Percentiles rank a stretch among this genome's conserved stretches.
Evolutionary conservation across 1,284 basidiomycete genomes (phyloP).

Genomic region (Grifola frondosa): DNA sequence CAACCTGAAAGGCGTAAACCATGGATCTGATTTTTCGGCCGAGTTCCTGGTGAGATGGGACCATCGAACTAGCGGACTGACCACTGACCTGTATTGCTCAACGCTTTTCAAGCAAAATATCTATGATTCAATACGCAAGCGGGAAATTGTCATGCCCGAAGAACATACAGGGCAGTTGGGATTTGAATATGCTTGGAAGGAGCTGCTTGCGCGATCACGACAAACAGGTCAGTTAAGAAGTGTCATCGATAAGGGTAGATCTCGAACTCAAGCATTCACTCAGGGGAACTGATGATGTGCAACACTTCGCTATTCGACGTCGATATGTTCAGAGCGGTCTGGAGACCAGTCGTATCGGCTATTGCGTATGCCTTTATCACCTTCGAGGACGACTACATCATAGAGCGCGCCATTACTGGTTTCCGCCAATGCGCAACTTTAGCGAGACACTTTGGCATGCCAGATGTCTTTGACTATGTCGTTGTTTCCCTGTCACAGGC

Average conservation of each 20-base stretch:
- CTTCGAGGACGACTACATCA: constrained; percentile 95
- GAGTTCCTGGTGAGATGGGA: constrained; percentile 74
- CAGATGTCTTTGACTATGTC: constrained; percentile 96
- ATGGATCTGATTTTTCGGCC: constrained; percentile 78
- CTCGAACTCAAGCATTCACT: constrained; percentile 5
- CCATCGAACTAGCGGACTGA: background rate
- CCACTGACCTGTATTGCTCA: background rate
- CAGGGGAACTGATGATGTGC: constrained; percentile 79
- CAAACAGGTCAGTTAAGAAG: constrained; percentile 59
- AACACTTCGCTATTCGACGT: constrained; percentile 83
- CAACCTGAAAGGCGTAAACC: constrained; percentile 94
- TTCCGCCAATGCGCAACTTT: constrained; percentile 96
- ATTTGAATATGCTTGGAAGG: constrained; percentile 99
- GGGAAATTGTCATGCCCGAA: constrained; percentile 97
- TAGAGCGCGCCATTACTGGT: constrained; percentile 91
- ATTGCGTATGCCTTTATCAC: constrained; percentile 93
- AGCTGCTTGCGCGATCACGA: constrained; percentile 81
- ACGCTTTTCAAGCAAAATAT: constrained; percentile 64
- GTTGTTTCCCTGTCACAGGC: constrained; percentile 90
- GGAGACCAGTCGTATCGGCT: constrained; percentile 90
- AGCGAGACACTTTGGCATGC: constrained; percentile 85
- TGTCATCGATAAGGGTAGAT: background rate
- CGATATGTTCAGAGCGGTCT: constrained; percentile 90
- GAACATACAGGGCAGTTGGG: constrained; percentile 97
- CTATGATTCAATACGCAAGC: constrained; percentile 92